phyloP scores from a whole-genome alignment of 768 basidiomycete species.

The Suillus luteus region DNA sequence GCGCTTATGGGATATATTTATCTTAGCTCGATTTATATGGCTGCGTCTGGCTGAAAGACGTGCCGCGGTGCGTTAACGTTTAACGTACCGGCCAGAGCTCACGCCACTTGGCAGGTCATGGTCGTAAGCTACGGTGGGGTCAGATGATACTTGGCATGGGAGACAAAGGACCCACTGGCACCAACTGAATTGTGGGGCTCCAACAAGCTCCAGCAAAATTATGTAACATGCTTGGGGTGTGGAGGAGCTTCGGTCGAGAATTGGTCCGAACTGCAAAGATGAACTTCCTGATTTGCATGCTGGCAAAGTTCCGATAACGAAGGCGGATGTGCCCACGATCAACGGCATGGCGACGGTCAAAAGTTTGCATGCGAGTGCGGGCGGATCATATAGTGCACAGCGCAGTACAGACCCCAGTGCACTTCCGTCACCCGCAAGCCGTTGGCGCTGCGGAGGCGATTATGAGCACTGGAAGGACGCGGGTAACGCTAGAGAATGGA shows the following conservation, averaged over 20 bases:
- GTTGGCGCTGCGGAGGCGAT: slow-evolving; percentile 5
- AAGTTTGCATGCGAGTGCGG: background rate
- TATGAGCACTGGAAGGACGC: background rate
- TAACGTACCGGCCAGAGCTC: background rate
- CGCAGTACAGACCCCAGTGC: background rate
- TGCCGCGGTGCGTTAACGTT: background rate
- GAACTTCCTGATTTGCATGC: slow-evolving; percentile 6
- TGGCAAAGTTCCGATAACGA: background rate
- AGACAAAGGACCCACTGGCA: background rate
- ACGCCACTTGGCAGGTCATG: background rate
- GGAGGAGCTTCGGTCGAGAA: background rate
- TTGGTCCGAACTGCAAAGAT: background rate
- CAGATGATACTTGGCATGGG: background rate
- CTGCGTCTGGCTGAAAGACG: background rate
- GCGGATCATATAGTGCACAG: slow-evolving; percentile 4
- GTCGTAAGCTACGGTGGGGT: background rate
- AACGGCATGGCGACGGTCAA: slow-evolving; percentile 4
- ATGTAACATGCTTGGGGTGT: background rate
- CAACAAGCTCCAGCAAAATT: background rate
- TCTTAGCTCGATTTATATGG: background rate
- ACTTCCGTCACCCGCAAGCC: background rate
- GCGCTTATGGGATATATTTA: background rate
- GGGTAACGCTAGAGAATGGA: background rate
- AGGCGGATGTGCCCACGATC: slow-evolving; percentile 1
- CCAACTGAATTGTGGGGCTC: background rate